A percentile compares a stretch with the other conserved stretches of the same genome.
phyloP scores from a whole-genome alignment of 2,329 filamentous ascomycete genomes.

The Fusarium coffeatum region DNA sequence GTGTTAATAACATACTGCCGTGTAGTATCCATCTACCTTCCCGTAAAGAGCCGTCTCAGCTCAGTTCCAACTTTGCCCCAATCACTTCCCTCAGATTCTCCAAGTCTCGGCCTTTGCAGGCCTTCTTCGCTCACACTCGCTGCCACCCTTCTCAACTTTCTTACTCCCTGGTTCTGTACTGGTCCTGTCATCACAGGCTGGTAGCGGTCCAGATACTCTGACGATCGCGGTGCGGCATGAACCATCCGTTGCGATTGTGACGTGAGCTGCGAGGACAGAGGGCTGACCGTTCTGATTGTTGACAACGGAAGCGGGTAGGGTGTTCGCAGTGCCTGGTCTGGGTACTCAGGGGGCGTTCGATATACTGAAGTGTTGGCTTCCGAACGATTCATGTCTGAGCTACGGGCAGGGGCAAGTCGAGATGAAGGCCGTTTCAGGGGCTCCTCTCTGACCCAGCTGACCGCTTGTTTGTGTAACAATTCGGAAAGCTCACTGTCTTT shows the following conservation, averaged over 20 bases:
- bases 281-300: constrained; percentile 23
- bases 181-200: constrained; percentile 35
- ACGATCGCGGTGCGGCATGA: constrained; percentile 43
- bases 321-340: constrained; percentile 26
- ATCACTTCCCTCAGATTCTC: constrained; percentile 19
- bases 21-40: constrained; percentile 22
- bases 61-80: constrained; percentile 43
- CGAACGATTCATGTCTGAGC: constrained; percentile 36
- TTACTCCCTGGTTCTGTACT: constrained; percentile 9
- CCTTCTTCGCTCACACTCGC: constrained; percentile 26
- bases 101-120: constrained; percentile 2
- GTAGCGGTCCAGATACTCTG: constrained; percentile 53
- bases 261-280: constrained; percentile 32
- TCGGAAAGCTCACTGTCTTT: constrained; percentile 17
- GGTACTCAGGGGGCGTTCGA: constrained; percentile 48
- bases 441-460: constrained; percentile 51
- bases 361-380: constrained; percentile 46
- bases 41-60: constrained; percentile 42
- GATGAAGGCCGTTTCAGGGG: constrained; percentile 56
- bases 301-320: constrained; percentile 34
- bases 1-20: not conserved
- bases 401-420: constrained; percentile 40
- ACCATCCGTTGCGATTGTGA: constrained; percentile 26
- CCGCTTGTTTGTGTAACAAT: constrained; percentile 26
- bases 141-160: constrained; percentile 19